Evolutionary conservation across 2,329 filamentous ascomycete genomes (phyloP).

Genomic region (Penicillium palitans): DNA sequence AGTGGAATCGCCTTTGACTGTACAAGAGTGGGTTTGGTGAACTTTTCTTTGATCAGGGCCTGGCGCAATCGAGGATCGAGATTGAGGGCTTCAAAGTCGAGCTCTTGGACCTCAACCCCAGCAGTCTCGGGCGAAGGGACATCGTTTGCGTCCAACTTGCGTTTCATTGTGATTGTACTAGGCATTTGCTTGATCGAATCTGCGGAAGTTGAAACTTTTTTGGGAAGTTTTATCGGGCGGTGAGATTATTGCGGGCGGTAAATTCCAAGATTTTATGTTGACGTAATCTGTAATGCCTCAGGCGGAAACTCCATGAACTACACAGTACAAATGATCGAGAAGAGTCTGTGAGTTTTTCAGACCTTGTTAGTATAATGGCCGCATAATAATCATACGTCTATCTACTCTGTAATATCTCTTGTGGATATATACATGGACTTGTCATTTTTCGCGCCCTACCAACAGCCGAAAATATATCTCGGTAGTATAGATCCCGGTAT

Average conservation of each 20-base stretch:
- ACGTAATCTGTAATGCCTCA: conserved; percentile 7
- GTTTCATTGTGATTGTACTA: conserved; percentile 45
- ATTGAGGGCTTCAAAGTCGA: conserved; percentile 72
- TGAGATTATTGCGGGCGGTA: conserved; percentile 33
- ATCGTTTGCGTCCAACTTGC: conserved; percentile 52
- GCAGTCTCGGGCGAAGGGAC: conserved; percentile 42
- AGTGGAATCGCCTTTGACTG: conserved; percentile 86
- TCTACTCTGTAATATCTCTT: neutral
- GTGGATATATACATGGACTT: neutral
- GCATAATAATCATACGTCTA: too few species aligned
- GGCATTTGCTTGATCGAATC: conserved; percentile 11
- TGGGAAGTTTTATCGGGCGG: conserved; percentile 40
- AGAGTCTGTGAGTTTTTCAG: neutral
- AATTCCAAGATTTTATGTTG: conserved; percentile 6
- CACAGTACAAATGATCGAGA: neutral
- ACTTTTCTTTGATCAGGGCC: conserved; percentile 80
- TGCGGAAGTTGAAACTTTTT: conserved; percentile 15
- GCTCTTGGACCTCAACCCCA: conserved; percentile 34
- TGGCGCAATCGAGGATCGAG: conserved; percentile 85
- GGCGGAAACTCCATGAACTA: neutral
- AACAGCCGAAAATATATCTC: neutral
- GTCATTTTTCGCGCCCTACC: neutral
- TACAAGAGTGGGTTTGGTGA: conserved; percentile 81
- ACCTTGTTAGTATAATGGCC: neutral
- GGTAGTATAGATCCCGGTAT: neutral